Percentiles rank a stretch among this genome's conserved stretches.
phyloP scores from a whole-genome alignment of 768 basidiomycete species.

The Suillus hirtellus region DNA sequence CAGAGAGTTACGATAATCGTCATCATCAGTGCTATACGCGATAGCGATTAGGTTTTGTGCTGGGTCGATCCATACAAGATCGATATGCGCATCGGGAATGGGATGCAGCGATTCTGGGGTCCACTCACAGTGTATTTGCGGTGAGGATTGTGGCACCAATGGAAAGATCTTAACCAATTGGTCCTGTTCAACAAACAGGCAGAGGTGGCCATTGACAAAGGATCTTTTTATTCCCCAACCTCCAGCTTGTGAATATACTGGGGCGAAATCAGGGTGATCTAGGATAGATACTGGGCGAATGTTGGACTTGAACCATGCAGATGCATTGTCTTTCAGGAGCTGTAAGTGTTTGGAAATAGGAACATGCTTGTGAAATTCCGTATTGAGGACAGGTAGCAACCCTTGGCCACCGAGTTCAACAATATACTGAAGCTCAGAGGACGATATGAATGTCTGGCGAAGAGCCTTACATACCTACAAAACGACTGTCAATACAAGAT shows the following conservation, averaged over 20 bases:
- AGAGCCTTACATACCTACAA: background rate
- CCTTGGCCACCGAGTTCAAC: conserved; percentile 3
- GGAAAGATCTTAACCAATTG: background rate
- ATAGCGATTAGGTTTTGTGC: background rate
- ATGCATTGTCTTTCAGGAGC: background rate
- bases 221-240: background rate
- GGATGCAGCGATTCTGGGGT: background rate
- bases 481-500: background rate
- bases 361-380: background rate
- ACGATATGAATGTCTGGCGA: background rate
- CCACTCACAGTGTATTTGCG: background rate
- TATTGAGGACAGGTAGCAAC: background rate
- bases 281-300: background rate
- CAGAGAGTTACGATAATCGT: too few species aligned
- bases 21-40: background rate
- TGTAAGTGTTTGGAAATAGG: background rate
- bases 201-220: conserved; percentile 2
- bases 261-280: too few species aligned
- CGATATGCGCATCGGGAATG: background rate
- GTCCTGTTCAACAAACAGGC: background rate
- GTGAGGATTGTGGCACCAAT: background rate
- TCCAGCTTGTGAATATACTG: too few species aligned
- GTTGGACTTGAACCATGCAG: conserved; percentile 3
- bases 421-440: conserved; percentile 6
- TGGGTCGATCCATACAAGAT: background rate